Evolutionary conservation across 2,329 filamentous ascomycete genomes (phyloP).

Genomic region (Scorias spongiosa): DNA sequence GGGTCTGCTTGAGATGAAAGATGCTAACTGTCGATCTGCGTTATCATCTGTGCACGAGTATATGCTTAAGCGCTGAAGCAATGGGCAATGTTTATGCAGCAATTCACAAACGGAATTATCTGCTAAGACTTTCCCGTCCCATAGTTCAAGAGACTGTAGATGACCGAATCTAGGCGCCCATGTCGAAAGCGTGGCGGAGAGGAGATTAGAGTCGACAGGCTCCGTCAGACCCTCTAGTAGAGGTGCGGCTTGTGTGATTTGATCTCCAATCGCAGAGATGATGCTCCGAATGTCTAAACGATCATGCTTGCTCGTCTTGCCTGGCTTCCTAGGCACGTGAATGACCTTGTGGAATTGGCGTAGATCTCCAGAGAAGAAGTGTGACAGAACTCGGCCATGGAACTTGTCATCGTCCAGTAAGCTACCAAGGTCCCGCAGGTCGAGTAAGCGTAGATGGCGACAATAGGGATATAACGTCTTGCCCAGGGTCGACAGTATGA

Average conservation of each 20-base stretch:
- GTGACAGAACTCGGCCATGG: slow-evolving; percentile 41
- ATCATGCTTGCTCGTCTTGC: slow-evolving; percentile 6
- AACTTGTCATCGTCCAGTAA: slow-evolving; percentile 46
- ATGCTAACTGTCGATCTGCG: slow-evolving; percentile 43
- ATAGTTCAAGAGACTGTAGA: slow-evolving; percentile 44
- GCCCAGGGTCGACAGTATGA: slow-evolving; percentile 49
- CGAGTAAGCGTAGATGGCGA: slow-evolving; percentile 48
- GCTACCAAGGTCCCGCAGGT: slow-evolving; percentile 45
- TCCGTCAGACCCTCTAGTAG: slow-evolving; percentile 38
- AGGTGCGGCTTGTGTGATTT: slow-evolving; percentile 21
- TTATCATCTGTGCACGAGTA: slow-evolving; percentile 31
- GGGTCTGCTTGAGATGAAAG: slow-evolving; percentile 41
- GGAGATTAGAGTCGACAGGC: slow-evolving; percentile 28
- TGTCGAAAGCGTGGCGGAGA: slow-evolving; percentile 35
- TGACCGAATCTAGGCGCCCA: slow-evolving; percentile 46
- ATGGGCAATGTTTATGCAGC: slow-evolving; percentile 43
- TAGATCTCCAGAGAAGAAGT: slow-evolving; percentile 38
- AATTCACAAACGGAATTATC: slow-evolving; percentile 37
- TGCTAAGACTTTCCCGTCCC: slow-evolving; percentile 44
- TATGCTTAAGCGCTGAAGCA: slow-evolving; percentile 46
- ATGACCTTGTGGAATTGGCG: slow-evolving; percentile 25
- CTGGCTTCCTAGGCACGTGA: slow-evolving; percentile 12
- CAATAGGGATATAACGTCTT: slow-evolving; percentile 54
- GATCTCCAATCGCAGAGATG: slow-evolving; percentile 34
- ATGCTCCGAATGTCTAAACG: slow-evolving; percentile 27